Conservation (phyloP, 176 grass and related monocot species). For the Guadua angustifolia region DNA sequence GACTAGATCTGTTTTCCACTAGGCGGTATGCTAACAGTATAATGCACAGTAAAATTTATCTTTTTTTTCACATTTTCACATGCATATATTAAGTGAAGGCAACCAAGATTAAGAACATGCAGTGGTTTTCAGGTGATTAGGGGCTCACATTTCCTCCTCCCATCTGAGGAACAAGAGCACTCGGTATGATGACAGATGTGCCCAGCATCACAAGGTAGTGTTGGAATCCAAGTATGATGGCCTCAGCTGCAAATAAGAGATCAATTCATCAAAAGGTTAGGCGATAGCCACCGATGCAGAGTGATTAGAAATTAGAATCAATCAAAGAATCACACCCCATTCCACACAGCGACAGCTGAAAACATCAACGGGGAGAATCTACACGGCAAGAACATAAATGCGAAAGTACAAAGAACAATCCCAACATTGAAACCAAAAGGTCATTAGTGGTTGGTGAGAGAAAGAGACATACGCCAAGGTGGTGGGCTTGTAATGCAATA, state of each 20-base stretch:
- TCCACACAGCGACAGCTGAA: not conserved
- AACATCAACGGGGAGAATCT: conserved; percentile 13
- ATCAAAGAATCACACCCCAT: not conserved
- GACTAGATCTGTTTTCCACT: too few species aligned
- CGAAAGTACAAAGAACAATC: conserved; percentile 3
- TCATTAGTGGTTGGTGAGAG: not conserved
- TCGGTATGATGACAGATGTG: conserved; percentile 83
- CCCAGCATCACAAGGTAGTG: conserved; percentile 96
- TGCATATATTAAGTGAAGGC: not conserved
- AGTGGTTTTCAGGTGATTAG: conserved; percentile 4
- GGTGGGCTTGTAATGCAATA: conserved; percentile 90
- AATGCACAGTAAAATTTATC: too few species aligned
- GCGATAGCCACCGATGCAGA: not conserved
- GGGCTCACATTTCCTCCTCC: conserved; percentile 90
- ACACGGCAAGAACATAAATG: conserved; percentile 5
- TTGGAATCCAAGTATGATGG: conserved; percentile 93
- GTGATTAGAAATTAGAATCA: not conserved
- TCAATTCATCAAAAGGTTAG: not conserved
- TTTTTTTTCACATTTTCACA: not conserved
- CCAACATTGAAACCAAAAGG: not conserved
- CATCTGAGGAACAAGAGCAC: conserved; percentile 95
- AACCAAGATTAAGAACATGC: conserved; percentile 9
- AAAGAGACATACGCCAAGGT: conserved; percentile 67
- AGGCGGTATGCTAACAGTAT: too few species aligned
- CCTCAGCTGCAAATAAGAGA: conserved; percentile 65